Evolutionary conservation across 257 asterid species (phyloP), one percentile per base, ranked within the genome.

Genomic region (Petrea volubilis): DNA sequence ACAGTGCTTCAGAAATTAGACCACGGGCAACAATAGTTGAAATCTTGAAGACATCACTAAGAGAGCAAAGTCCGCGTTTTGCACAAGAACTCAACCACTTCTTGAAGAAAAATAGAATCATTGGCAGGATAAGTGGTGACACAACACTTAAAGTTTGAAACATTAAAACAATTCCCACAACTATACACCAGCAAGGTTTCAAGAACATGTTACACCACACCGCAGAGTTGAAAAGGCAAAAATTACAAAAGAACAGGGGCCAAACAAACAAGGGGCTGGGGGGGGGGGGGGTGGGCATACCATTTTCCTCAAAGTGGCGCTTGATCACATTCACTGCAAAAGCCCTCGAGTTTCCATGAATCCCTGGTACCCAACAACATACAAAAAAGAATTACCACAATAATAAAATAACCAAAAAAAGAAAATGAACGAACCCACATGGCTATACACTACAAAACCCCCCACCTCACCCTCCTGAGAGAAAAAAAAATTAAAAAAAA

Each of bases 291-390:
- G 13, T 5, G 34, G 38, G 61, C 71, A 70, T 13, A 77, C 65
- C 73, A 70, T 41, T 52, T 3, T 44, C 59, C 25, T 60, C 74
- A 36, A 46, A 58, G 29, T 17, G 52, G 51, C 59, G 60, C 34
- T 41, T 27, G 55, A 47, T 25, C 41, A n/a, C n/a, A n/a, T n/a
- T n/a, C n/a, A 36, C 61, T 49, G 40, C 64, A 25, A 60, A 33
- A 23, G 47, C 67, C 62, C 25, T 12, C 2, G 53, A 25, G n/a
- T 38, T 57, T 17, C 63, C 77, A 34, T 21, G 62, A 58, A 28
- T 5, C 50, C 64, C 74, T 70, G 70, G 3, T 10, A 46, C 36
- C 20, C 70, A 67, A 27, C 49, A 55, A 23, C 64, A 38, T 29
- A 8, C 20, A 24, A 72, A 17, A 72, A 17, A 60, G 11, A 2